A percentile compares a stretch with the other conserved stretches of the same genome.
These are phyloP conservation scores for Saraca asoca DNA, from an alignment of 331 rosid genomes.

Conservation along the genomic window DNA sequence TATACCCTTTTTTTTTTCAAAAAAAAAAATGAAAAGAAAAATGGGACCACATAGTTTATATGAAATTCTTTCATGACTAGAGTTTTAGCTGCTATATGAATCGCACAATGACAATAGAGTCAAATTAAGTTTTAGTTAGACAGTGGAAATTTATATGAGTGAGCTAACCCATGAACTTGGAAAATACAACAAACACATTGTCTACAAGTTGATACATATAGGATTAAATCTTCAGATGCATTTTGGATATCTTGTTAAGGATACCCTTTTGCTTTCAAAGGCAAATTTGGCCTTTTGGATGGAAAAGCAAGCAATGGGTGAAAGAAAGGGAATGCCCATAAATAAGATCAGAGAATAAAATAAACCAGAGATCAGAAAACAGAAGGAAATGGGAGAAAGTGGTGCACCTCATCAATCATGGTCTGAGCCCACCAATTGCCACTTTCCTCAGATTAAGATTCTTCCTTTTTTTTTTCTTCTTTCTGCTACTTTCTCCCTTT, in stretches of 20 bases:
- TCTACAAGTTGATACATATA: background rate
- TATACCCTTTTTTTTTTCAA: background rate
- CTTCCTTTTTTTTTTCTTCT: slow-evolving; percentile 15
- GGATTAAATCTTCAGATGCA: background rate
- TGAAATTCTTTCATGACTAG: slow-evolving; percentile 17
- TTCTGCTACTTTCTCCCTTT: slow-evolving; percentile 13
- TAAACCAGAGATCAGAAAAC: slow-evolving; percentile 28
- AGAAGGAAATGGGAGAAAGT: slow-evolving; percentile 53
- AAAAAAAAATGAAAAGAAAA: slow-evolving; percentile 10
- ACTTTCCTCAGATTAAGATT: slow-evolving; percentile 27
- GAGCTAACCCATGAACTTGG: background rate
- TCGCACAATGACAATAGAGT: slow-evolving; percentile 30
- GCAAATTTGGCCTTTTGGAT: slow-evolving; percentile 25
- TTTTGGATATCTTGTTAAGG: slow-evolving; percentile 17
- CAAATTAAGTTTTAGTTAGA: slow-evolving; percentile 17
- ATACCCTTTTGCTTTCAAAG: background rate
- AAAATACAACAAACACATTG: background rate
- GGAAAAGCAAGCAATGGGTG: slow-evolving; percentile 25
- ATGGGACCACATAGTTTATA: slow-evolving; percentile 24
- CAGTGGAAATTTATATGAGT: background rate
- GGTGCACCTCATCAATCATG: slow-evolving; percentile 48
- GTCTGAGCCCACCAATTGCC: slow-evolving; percentile 55
- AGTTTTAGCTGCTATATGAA: slow-evolving; percentile 1
- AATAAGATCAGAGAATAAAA: slow-evolving; percentile 26
- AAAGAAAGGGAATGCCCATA: slow-evolving; percentile 8